Conservation (phyloP, 1,139 yeast species). For the Suhomyces yuchorum region DNA sequence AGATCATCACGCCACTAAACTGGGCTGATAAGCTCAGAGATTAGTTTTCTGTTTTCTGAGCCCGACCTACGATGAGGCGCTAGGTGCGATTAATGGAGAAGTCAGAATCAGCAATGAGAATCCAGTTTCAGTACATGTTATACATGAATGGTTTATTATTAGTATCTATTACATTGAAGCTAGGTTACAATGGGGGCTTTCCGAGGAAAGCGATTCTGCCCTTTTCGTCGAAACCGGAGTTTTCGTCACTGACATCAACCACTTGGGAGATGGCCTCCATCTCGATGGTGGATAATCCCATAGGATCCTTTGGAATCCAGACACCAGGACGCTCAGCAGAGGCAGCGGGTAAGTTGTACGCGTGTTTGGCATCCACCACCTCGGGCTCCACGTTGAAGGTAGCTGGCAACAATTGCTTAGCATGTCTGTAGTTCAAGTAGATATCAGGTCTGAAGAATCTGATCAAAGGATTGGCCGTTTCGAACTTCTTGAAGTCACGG, state of each 20-base stretch:
- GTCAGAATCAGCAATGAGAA: too few relatives aligned
- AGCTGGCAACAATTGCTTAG: constrained; percentile 57
- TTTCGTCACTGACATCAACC: constrained; percentile 63
- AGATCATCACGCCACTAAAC: too few relatives aligned
- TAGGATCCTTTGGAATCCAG: constrained; percentile 88
- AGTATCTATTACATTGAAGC: neutral
- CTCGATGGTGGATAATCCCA: constrained; percentile 71
- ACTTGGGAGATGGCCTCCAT: constrained; percentile 50
- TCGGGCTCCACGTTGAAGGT: constrained; percentile 37
- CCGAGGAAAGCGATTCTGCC: constrained; percentile 58
- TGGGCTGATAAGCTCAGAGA: too few relatives aligned
- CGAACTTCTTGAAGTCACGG: constrained; percentile 41
- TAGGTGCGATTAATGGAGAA: too few relatives aligned
- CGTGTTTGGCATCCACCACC: constrained; percentile 36
- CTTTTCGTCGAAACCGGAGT: constrained; percentile 62
- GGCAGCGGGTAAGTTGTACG: constrained; percentile 73
- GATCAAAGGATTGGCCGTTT: constrained; percentile 35
- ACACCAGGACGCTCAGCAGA: constrained; percentile 65
- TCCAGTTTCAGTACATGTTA: too few relatives aligned
- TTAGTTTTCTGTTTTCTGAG: neutral
- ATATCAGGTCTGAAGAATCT: constrained; percentile 68
- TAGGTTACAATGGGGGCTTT: constrained; percentile 50
- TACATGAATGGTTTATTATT: neutral
- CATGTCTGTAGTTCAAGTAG: constrained; percentile 57
- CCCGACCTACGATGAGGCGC: too few relatives aligned